phyloP scores from a whole-genome alignment of 208 protist species.

The Phytomonas francai region DNA sequence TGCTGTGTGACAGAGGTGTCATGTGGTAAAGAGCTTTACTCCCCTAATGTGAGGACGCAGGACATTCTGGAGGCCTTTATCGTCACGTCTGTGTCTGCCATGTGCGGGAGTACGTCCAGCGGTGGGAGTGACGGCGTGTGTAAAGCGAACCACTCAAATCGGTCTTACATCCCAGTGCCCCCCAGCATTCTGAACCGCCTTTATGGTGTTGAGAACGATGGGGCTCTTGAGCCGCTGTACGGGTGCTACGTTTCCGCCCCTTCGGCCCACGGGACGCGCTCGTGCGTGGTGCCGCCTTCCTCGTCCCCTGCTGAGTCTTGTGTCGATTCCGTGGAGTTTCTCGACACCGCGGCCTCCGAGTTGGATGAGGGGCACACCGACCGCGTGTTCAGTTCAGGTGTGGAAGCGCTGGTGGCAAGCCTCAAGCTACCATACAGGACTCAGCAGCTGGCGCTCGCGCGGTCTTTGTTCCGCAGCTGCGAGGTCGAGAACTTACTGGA shows the following conservation, averaged over 20 bases:
- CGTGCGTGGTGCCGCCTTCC: constrained; percentile 14
- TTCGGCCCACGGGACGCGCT: neutral
- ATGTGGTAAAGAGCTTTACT: neutral
- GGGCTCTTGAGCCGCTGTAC: constrained; percentile 13
- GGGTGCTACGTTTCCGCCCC: constrained; percentile 15
- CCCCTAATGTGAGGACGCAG: neutral
- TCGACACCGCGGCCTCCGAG: neutral
- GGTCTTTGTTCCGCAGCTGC: constrained; percentile 18
- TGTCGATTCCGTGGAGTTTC: constrained; percentile 9
- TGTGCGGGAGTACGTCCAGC: neutral
- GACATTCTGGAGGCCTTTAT: neutral
- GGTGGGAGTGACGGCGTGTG: neutral
- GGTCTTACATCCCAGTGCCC: neutral
- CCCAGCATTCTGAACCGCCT: neutral
- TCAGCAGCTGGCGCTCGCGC: constrained; percentile 18
- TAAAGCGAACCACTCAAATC: neutral
- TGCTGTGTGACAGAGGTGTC: neutral
- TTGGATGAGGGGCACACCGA: neutral
- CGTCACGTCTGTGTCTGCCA: neutral
- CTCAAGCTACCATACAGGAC: constrained; percentile 5
- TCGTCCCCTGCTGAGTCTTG: constrained; percentile 18
- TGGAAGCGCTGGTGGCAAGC: constrained; percentile 15
- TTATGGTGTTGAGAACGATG: neutral
- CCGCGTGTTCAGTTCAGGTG: constrained; percentile 6
- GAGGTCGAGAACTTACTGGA: constrained; percentile 15